phyloP scores from a whole-genome alignment of 257 asterid species.

The Primulina eburnea region DNA sequence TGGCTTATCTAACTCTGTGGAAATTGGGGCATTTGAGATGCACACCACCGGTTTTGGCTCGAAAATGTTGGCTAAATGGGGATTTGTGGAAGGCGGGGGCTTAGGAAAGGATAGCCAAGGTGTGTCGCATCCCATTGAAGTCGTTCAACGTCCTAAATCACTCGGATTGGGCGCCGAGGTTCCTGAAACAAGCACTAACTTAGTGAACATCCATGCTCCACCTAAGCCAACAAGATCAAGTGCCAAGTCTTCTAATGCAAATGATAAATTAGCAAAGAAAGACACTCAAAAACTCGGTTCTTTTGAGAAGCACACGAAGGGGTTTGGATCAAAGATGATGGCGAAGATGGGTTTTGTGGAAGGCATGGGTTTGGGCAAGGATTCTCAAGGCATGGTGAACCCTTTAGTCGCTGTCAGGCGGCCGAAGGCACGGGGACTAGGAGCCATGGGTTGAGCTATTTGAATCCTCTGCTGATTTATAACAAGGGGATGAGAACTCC shows the following conservation, averaged over 20 bases:
- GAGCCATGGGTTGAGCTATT: constrained; percentile 44
- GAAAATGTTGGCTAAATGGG: constrained; percentile 97
- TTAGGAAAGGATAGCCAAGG: constrained; percentile 91
- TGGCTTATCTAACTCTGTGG: constrained; percentile 27
- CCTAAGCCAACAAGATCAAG: constrained; percentile 21
- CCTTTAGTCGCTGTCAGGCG: constrained; percentile 78
- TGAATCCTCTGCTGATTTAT: background rate
- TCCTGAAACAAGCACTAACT: constrained; percentile 45
- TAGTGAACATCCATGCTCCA: constrained; percentile 23
- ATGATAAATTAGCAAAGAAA: constrained; percentile 31
- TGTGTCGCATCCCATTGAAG: constrained; percentile 72
- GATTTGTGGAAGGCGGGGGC: constrained; percentile 75
- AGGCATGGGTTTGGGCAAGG: constrained; percentile 81
- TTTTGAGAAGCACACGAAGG: constrained; percentile 86
- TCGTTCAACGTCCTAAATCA: constrained; percentile 75
- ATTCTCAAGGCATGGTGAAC: constrained; percentile 75
- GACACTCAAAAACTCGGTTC: constrained; percentile 47
- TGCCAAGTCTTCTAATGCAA: constrained; percentile 27
- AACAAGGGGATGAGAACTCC: constrained; percentile 8
- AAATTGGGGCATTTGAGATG: constrained; percentile 75
- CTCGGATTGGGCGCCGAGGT: constrained; percentile 88
- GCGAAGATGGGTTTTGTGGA: constrained; percentile 87
- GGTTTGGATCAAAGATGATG: constrained; percentile 96
- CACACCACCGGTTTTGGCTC: constrained; percentile 98
- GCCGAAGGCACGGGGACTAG: constrained; percentile 70